A percentile compares a stretch with the other conserved stretches of the same genome.
Evolutionary conservation across 176 grass and related monocot genomes (phyloP).

Genomic region (Stipa capillata): DNA sequence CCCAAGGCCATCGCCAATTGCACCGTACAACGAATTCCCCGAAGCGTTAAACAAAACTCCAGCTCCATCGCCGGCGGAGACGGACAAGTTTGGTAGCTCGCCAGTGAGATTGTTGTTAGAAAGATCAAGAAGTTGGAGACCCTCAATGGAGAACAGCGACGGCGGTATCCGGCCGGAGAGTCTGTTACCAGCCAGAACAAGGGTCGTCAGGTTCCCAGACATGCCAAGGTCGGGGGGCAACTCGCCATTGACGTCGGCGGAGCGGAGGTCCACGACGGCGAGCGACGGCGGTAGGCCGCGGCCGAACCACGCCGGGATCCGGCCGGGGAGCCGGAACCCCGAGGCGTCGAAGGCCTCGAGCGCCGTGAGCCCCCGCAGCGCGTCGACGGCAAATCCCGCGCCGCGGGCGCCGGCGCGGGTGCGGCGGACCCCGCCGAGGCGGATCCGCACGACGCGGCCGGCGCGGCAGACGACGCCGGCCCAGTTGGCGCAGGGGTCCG

Average conservation of each 20-base stretch:
- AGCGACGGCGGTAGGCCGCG: constrained; percentile 37
- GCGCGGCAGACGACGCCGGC: constrained; percentile 52
- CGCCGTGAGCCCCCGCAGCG: constrained; percentile 39
- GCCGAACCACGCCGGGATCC: constrained; percentile 71
- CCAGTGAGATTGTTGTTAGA: constrained; percentile 70
- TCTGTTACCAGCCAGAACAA: constrained; percentile 46
- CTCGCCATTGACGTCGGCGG: constrained; percentile 27
- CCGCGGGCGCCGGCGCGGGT: constrained; percentile 21
- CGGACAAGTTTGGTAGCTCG: constrained; percentile 8
- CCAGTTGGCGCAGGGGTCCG: constrained; percentile 62
- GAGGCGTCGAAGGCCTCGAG: constrained; percentile 65
- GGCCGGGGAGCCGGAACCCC: constrained; percentile 64
- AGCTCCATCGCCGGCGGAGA: background rate
- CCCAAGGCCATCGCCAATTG: constrained; percentile 22
- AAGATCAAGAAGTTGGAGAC: constrained; percentile 54
- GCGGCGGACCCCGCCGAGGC: constrained; percentile 56
- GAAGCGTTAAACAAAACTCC: constrained; percentile 53
- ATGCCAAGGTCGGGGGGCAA: constrained; percentile 50
- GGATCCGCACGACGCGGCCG: constrained; percentile 47
- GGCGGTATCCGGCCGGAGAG: constrained; percentile 49
- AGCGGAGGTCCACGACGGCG: constrained; percentile 48
- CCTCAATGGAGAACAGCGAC: constrained; percentile 31
- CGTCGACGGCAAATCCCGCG: constrained; percentile 49
- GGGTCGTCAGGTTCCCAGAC: constrained; percentile 44
- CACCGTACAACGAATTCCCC: constrained; percentile 59